These are phyloP conservation scores for Monosporozyma servazzii DNA, from an alignment of 805 yeast genomes.

Conservation along the genomic window DNA sequence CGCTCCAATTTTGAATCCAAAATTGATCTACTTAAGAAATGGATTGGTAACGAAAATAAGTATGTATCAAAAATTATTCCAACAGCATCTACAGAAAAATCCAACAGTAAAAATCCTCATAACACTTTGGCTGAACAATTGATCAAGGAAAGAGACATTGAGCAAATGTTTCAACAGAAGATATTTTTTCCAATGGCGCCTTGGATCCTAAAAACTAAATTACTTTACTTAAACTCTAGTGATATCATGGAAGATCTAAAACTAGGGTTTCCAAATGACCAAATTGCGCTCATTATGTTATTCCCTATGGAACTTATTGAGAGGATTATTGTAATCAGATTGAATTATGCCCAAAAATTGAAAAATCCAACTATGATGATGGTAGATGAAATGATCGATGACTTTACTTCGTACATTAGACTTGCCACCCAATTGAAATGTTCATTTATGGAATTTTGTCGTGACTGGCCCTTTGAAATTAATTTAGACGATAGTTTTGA, in stretches of 20 bases:
- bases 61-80: constrained; percentile 40
- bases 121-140: constrained; percentile 72
- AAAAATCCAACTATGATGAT: constrained; percentile 87
- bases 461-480: constrained; percentile 61
- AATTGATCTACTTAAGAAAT: constrained; percentile 47
- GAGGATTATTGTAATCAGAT: constrained; percentile 65
- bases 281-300: constrained; percentile 52
- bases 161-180: constrained; percentile 59
- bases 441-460: constrained; percentile 50
- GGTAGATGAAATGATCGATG: constrained; percentile 89
- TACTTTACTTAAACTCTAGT: constrained; percentile 55
- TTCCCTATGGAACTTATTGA: constrained; percentile 76
- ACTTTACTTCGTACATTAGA: constrained; percentile 66
- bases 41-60: constrained; percentile 80
- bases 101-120: constrained; percentile 37
- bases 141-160: constrained; percentile 70
- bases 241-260: constrained; percentile 57
- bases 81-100: constrained; percentile 27
- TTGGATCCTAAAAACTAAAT: constrained; percentile 73
- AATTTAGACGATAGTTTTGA: constrained; percentile 59
- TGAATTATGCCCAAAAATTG: constrained; percentile 67
- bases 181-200: constrained; percentile 64
- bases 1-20: constrained; percentile 60
- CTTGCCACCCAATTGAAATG: constrained; percentile 68
- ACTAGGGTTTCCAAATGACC: constrained; percentile 62